A percentile compares a stretch with the other conserved stretches of the same genome.
Evolutionary conservation across 1,139 yeast species (phyloP).

Genomic region (Hyphopichia fennica): DNA sequence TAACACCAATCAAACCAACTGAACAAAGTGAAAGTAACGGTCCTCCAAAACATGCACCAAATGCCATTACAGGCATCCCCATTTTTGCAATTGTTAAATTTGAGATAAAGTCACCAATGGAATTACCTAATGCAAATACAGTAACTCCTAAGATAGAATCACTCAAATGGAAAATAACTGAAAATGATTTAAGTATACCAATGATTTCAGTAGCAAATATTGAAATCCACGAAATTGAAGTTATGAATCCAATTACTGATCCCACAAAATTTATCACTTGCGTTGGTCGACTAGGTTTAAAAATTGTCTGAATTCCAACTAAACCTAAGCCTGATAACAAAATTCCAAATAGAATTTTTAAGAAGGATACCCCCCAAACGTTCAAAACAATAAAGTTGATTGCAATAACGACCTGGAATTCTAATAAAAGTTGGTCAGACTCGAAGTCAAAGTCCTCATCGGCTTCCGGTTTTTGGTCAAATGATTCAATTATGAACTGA

Average conservation of each 20-base stretch:
- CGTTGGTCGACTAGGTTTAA: not conserved
- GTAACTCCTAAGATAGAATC: slow-evolving; percentile 85
- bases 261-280: slow-evolving; percentile 24
- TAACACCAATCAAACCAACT: slow-evolving; percentile 58
- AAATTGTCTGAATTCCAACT: not conserved
- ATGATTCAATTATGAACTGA: slow-evolving; percentile 11
- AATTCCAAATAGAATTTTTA: not conserved
- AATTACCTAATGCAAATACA: slow-evolving; percentile 89
- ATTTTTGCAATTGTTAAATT: slow-evolving; percentile 79
- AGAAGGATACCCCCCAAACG: not conserved
- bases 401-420: slow-evolving; percentile 19
- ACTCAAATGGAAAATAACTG: slow-evolving; percentile 60
- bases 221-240: slow-evolving; percentile 74
- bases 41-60: slow-evolving; percentile 94
- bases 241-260: slow-evolving; percentile 60
- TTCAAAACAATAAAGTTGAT: slow-evolving; percentile 10
- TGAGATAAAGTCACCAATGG: slow-evolving; percentile 85
- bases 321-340: not conserved
- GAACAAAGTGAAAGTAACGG: slow-evolving; percentile 60
- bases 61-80: slow-evolving; percentile 91
- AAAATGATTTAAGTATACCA: slow-evolving; percentile 60
- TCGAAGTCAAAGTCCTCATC: slow-evolving; percentile 15
- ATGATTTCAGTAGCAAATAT: slow-evolving; percentile 77
- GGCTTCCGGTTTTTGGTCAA: slow-evolving; percentile 3
- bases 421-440: slow-evolving; percentile 17